phyloP scores from a whole-genome alignment of 1,284 basidiomycete genomes.

The Cryptococcus amylolentus region DNA sequence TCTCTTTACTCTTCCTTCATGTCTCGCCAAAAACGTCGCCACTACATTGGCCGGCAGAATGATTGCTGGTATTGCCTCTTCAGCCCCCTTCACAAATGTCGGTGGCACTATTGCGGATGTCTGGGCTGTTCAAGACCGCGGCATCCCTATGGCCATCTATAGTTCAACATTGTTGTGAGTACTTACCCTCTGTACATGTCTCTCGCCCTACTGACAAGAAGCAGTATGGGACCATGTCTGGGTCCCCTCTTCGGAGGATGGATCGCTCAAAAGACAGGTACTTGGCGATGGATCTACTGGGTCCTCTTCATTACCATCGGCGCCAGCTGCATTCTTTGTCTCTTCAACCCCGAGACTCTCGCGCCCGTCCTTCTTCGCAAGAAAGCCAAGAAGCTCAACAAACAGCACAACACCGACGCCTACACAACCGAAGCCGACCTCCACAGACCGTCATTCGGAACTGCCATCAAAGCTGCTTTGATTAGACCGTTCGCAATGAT shows the following conservation, averaged over 20 bases:
- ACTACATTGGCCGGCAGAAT: constrained; percentile 52
- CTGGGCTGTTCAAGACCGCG: constrained; percentile 49
- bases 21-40: constrained; percentile 50
- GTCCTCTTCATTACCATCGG: constrained; percentile 46
- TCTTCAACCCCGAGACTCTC: constrained; percentile 50
- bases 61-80: constrained; percentile 51
- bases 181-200: background rate
- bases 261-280: constrained; percentile 36
- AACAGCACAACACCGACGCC: constrained; percentile 43
- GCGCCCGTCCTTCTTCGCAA: constrained; percentile 44
- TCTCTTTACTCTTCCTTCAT: constrained; percentile 51
- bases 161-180: constrained; percentile 34
- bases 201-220: background rate
- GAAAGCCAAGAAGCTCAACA: constrained; percentile 42
- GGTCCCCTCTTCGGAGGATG: constrained; percentile 49
- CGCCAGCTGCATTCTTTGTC: constrained; percentile 33
- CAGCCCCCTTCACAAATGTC: constrained; percentile 52
- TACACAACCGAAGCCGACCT: constrained; percentile 45
- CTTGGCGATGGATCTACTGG: constrained; percentile 54
- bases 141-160: constrained; percentile 52
- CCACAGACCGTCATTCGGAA: constrained; percentile 28
- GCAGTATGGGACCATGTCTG: constrained; percentile 48
- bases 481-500: constrained; percentile 49
- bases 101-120: constrained; percentile 53
- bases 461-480: constrained; percentile 45